Percentiles rank a stretch among this genome's conserved stretches.
phyloP scores from a whole-genome alignment of 202 grass and related monocot species.

The Brachypodium distachyon region DNA sequence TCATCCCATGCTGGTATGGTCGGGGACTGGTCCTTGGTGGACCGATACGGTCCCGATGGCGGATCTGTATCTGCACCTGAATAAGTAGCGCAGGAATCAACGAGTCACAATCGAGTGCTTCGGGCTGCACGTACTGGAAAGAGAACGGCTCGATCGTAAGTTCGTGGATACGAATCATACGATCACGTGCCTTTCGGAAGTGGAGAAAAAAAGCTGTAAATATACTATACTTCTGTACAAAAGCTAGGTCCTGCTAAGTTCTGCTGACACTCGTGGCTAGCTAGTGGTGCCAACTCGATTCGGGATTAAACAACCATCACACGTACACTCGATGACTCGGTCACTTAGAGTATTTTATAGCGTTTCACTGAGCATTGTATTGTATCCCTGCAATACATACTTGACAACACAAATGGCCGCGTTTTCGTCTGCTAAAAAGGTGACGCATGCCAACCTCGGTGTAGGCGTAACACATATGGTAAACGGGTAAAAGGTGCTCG shows the following conservation, averaged over 20 bases:
- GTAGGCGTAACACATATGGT: background rate
- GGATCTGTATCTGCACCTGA: background rate
- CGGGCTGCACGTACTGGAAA: background rate
- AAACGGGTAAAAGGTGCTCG: background rate
- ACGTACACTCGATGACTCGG: background rate
- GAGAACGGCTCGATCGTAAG: background rate
- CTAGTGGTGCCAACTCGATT: background rate
- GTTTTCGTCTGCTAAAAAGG: background rate
- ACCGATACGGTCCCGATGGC: no score
- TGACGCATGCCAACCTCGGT: background rate
- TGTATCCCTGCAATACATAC: background rate
- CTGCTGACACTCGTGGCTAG: background rate
- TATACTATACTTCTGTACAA: background rate
- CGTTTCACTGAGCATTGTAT: background rate
- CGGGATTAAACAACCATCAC: background rate
- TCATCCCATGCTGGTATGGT: background rate
- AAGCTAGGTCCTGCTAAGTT: background rate
- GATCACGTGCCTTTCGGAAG: conserved; percentile 18
- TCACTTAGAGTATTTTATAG: background rate
- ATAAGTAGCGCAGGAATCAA: background rate
- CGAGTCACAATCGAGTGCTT: conserved; percentile 16
- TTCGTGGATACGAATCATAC: conserved; percentile 2
- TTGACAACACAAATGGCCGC: background rate
- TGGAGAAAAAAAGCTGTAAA: background rate
- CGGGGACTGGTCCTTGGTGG: no score